Evolutionary conservation across 2,329 filamentous ascomycete species (phyloP).

Genomic region (Colletotrichum sp.): DNA sequence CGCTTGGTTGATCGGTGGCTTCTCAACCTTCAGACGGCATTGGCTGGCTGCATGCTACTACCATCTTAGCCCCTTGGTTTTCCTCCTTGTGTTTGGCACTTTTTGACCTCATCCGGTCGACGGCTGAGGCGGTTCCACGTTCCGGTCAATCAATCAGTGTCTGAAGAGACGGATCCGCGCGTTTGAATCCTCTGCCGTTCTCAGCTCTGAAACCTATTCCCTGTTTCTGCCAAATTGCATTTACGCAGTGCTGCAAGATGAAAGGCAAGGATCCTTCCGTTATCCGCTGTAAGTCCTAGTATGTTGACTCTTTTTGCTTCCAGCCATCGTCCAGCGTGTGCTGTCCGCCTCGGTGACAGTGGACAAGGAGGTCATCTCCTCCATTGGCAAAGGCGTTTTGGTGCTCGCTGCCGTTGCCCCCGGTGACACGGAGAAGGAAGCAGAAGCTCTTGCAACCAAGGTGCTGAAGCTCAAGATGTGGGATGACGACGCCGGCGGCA

Average conservation of each 20-base stretch:
- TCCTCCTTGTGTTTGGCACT: not conserved
- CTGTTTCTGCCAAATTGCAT: not conserved
- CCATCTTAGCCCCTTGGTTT: not conserved
- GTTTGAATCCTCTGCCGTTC: not conserved
- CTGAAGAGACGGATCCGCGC: not conserved
- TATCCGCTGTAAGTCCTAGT: conserved; percentile 4
- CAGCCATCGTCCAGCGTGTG: conserved; percentile 92
- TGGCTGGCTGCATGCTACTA: not conserved
- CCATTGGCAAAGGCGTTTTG: conserved; percentile 87
- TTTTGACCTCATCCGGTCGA: not conserved
- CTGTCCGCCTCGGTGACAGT: conserved; percentile 96
- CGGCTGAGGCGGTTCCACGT: not conserved
- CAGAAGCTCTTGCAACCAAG: conserved; percentile 81
- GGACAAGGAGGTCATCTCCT: conserved; percentile 86
- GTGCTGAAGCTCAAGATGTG: conserved; percentile 90
- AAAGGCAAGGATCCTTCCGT: conserved; percentile 37
- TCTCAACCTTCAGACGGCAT: not conserved
- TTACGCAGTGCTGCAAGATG: conserved; percentile 25
- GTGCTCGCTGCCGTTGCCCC: conserved; percentile 92
- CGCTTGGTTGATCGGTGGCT: not conserved
- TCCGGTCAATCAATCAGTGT: not conserved
- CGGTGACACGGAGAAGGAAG: conserved; percentile 88
- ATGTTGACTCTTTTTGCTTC: conserved; percentile 23
- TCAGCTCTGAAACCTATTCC: not conserved
- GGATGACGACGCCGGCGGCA: conserved; percentile 78